A percentile compares a stretch with the other conserved stretches of the same genome.
These are phyloP conservation scores for Rutidosis leptorrhynchoides DNA, from an alignment of 129 eudicot genomes.

Conservation along the genomic window DNA sequence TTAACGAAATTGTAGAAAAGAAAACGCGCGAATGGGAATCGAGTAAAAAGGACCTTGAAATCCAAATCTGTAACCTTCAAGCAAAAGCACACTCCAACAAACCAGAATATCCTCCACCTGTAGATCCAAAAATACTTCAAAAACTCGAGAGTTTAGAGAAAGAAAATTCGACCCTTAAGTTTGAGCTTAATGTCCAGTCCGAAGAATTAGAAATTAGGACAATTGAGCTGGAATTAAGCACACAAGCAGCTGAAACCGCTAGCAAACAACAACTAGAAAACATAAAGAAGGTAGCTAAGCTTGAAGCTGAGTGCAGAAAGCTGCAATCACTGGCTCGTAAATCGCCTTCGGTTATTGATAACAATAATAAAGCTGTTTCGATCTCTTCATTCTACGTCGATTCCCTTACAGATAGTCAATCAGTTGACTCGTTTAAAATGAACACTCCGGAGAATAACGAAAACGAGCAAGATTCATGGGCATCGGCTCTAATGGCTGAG, in stretches of 20 bases:
- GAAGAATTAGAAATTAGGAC: conserved; percentile 60
- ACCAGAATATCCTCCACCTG: conserved; percentile 18
- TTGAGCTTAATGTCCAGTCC: conserved; percentile 35
- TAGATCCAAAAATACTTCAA: conserved; percentile 40
- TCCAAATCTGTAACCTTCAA: conserved; percentile 50
- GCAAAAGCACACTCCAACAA: conserved; percentile 26
- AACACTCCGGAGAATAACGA: conserved; percentile 35
- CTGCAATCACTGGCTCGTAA: conserved; percentile 55
- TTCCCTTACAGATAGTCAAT: conserved; percentile 68
- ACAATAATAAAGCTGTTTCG: conserved; percentile 44
- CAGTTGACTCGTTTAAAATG: conserved; percentile 40
- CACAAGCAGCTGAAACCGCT: conserved; percentile 74
- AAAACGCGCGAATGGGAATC: conserved; percentile 48
- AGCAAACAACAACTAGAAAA: conserved; percentile 78
- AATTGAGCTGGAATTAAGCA: conserved; percentile 75
- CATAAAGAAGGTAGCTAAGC: conserved; percentile 72
- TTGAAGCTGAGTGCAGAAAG: conserved; percentile 78
- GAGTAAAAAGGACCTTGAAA: conserved; percentile 47
- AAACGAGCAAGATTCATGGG: conserved; percentile 64
- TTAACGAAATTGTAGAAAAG: conserved; percentile 46
- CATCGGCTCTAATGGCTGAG: conserved; percentile 67
- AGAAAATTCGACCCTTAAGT: conserved; percentile 51
- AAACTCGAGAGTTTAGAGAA: conserved; percentile 52
- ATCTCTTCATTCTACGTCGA: conserved; percentile 49
- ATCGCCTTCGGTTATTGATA: conserved; percentile 37